Evolutionary conservation across 345 rosid genomes (phyloP).

Genomic region (Pseudoturritis turrita): DNA sequence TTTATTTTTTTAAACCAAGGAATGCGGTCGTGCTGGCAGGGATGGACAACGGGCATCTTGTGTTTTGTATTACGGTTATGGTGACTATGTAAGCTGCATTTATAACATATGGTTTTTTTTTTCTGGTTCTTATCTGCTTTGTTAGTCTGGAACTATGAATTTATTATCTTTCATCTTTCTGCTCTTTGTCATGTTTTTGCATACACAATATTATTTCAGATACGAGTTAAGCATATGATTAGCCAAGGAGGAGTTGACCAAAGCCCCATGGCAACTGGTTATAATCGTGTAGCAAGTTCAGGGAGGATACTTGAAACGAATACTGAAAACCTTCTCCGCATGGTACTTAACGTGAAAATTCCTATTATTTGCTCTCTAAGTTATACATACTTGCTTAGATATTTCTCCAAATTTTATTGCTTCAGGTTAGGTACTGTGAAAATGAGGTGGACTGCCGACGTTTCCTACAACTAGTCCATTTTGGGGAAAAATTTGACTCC

Average conservation of each 20-base stretch:
- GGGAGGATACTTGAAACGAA: conserved; percentile 85
- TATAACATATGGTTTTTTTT: neutral
- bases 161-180: neutral
- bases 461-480: conserved; percentile 78
- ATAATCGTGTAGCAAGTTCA: conserved; percentile 57
- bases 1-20: conserved; percentile 45
- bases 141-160: neutral
- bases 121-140: conserved; percentile 1
- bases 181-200: conserved; percentile 1
- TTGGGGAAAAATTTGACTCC: conserved; percentile 84
- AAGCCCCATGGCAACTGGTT: conserved; percentile 55
- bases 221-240: conserved; percentile 93
- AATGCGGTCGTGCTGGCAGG: conserved; percentile 99
- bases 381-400: conserved; percentile 4
- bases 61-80: conserved; percentile 82
- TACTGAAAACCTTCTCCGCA: conserved; percentile 81
- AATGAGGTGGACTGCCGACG: conserved; percentile 97
- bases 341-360: conserved; percentile 44
- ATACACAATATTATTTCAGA: conserved; percentile 45
- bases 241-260: conserved; percentile 85
- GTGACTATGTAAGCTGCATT: conserved; percentile 77
- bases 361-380: neutral
- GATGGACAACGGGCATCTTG: conserved; percentile 94
- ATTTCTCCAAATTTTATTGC: conserved; percentile 19
- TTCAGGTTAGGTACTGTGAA: conserved; percentile 93